Evolutionary conservation across 768 basidiomycete genomes (phyloP).

Genomic region (Glaciozyma martinii): DNA sequence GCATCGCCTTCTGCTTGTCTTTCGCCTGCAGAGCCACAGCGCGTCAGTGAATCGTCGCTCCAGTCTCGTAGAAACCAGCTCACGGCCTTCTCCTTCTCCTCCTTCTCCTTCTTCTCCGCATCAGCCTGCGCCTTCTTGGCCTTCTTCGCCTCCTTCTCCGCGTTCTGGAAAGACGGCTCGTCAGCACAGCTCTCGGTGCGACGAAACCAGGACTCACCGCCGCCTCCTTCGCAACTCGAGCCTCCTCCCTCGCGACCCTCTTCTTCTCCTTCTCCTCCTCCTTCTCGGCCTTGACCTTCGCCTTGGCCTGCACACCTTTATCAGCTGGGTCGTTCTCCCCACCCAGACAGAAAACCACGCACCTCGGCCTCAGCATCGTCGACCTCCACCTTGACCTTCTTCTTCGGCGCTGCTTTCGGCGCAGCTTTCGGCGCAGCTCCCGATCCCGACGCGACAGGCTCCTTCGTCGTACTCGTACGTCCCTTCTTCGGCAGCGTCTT

Average conservation of each 20-base stretch:
- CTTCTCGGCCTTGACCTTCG: conserved; percentile 18
- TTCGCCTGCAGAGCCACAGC: conserved; percentile 42
- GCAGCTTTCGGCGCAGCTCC: conserved; percentile 29
- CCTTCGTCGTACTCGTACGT: conserved; percentile 3
- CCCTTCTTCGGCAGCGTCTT: conserved; percentile 5
- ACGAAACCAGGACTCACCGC: neutral
- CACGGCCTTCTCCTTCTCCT: conserved; percentile 57
- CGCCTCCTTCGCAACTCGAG: conserved; percentile 27
- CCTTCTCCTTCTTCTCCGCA: conserved; percentile 46
- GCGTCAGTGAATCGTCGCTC: neutral
- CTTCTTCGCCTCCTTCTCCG: conserved; percentile 45
- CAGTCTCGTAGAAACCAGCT: conserved; percentile 53
- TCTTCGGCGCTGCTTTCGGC: neutral
- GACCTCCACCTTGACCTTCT: conserved; percentile 23
- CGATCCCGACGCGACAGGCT: neutral
- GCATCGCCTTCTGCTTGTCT: conserved; percentile 61
- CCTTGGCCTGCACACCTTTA: neutral
- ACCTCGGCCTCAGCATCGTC: neutral
- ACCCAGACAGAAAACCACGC: neutral
- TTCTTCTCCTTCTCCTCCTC: conserved; percentile 30
- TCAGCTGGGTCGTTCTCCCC: neutral
- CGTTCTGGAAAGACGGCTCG: neutral
- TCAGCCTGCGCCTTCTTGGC: conserved; percentile 33
- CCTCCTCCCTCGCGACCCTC: conserved; percentile 25
- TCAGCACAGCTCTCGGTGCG: neutral